phyloP scores from a whole-genome alignment of 768 basidiomycete genomes.

The Favolaschia claudopus region DNA sequence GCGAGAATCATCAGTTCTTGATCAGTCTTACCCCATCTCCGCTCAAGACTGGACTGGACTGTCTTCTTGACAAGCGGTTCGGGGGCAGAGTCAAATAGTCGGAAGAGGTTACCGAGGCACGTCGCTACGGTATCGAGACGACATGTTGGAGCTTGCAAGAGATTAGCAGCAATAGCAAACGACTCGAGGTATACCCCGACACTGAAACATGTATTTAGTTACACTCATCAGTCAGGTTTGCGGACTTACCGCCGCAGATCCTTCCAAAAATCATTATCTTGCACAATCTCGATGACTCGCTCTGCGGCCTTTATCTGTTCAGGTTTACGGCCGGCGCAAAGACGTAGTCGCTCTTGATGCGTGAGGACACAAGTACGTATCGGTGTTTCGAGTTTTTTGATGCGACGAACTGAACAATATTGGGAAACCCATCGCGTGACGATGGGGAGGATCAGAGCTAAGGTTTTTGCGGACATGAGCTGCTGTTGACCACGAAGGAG shows the following conservation, averaged over 20 bases:
- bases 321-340: constrained; percentile 6
- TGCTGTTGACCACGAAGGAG: constrained; percentile 18
- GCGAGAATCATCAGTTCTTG: no score
- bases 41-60: no score
- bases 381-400: constrained; percentile 16
- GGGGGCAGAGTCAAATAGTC: no score
- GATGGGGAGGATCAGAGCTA: constrained; percentile 28
- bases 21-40: no score
- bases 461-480: background rate
- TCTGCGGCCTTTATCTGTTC: constrained; percentile 9
- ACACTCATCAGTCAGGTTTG: background rate
- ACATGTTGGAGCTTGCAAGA: constrained; percentile 32
- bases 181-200: constrained; percentile 38
- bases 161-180: constrained; percentile 36
- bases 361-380: constrained; percentile 2
- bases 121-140: no score
- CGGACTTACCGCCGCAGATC: constrained; percentile 28
- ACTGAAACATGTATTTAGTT: constrained; percentile 19
- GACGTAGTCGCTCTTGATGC: constrained; percentile 6
- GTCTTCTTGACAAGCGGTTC: no score
- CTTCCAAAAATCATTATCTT: constrained; percentile 33
- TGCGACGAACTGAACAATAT: constrained; percentile 21
- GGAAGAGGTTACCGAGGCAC: no score
- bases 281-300: constrained; percentile 16
- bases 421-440: constrained; percentile 32